Evolutionary conservation across 1,284 basidiomycete genomes (phyloP).

Genomic region (Mycosarcoma maydis): DNA sequence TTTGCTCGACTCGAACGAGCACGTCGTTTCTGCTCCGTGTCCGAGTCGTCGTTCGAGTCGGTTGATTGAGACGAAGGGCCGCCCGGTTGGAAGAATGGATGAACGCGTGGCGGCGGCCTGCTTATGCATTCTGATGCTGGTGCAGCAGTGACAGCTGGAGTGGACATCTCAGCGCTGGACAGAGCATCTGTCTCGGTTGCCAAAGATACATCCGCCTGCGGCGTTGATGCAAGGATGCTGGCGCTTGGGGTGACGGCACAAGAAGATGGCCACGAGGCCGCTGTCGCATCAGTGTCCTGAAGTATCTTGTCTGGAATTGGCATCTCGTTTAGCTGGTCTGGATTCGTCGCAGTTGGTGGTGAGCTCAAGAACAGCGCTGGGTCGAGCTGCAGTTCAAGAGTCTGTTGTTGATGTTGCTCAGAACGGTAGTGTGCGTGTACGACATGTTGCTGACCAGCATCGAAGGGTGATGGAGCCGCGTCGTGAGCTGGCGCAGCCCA

Average conservation of each 20-base stretch:
- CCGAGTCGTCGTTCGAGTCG: constrained; percentile 3
- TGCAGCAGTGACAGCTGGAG: not conserved
- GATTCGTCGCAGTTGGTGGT: not conserved
- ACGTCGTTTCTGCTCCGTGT: constrained; percentile 12
- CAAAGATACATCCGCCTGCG: constrained; percentile 3
- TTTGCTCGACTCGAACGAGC: constrained; percentile 22
- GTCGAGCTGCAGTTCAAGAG: constrained; percentile 7
- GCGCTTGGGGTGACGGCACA: not conserved
- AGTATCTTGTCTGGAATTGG: constrained; percentile 5
- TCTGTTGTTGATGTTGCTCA: not conserved
- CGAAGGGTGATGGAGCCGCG: not conserved
- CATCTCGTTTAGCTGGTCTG: constrained; percentile 1
- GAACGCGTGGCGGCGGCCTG: constrained; percentile 13
- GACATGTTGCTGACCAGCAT: too few species aligned
- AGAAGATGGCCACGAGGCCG: constrained; percentile 2
- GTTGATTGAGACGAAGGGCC: not conserved
- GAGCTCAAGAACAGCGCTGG: constrained; percentile 12
- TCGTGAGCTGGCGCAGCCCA: constrained; percentile 22
- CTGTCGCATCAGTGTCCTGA: not conserved
- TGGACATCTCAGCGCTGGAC: not conserved
- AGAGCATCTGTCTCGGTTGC: not conserved
- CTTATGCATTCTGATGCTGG: not conserved
- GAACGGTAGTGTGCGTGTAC: too few species aligned
- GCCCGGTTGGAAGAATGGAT: constrained; percentile 26
- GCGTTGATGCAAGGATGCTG: constrained; percentile 4